These are phyloP conservation scores for Alliaria petiolata DNA, from an alignment of 345 rosid species.

Conservation along the genomic window DNA sequence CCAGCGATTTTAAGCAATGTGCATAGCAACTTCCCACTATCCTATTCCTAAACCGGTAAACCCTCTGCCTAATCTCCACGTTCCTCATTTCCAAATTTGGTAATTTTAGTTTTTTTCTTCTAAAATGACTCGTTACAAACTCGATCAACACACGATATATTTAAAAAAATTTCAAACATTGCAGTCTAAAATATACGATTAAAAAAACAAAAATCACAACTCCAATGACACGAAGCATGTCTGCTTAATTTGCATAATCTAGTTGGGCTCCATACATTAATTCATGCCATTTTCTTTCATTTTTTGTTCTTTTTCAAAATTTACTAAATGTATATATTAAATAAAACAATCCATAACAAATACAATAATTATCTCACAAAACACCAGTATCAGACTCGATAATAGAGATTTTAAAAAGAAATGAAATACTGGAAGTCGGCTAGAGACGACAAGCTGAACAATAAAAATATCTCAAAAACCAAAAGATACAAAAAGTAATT, in stretches of 20 bases:
- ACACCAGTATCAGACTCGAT: background rate
- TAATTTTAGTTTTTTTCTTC: background rate
- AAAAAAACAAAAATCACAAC: background rate
- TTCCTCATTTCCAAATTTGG: background rate
- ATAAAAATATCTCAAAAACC: conserved; percentile 2
- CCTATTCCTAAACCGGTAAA: too few species aligned
- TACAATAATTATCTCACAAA: background rate
- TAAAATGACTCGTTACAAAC: background rate
- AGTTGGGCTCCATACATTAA: background rate
- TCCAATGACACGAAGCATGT: background rate
- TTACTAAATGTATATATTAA: background rate
- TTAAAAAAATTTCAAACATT: too few species aligned
- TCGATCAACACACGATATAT: background rate
- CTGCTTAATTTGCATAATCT: background rate
- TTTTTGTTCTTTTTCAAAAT: background rate
- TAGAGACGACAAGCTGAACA: conserved; percentile 5
- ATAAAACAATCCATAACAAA: background rate
- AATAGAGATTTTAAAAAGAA: background rate
- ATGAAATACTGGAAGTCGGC: conserved; percentile 8
- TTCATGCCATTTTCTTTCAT: background rate
- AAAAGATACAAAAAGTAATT: background rate
- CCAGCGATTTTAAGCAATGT: conserved; percentile 25
- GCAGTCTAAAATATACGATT: too few species aligned
- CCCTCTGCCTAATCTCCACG: conserved; percentile 23
- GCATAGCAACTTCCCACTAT: conserved; percentile 25